A percentile compares a stretch with the other conserved stretches of the same genome.
phyloP scores from a whole-genome alignment of 2,329 filamentous ascomycete genomes.

The Bipolaris cookei region DNA sequence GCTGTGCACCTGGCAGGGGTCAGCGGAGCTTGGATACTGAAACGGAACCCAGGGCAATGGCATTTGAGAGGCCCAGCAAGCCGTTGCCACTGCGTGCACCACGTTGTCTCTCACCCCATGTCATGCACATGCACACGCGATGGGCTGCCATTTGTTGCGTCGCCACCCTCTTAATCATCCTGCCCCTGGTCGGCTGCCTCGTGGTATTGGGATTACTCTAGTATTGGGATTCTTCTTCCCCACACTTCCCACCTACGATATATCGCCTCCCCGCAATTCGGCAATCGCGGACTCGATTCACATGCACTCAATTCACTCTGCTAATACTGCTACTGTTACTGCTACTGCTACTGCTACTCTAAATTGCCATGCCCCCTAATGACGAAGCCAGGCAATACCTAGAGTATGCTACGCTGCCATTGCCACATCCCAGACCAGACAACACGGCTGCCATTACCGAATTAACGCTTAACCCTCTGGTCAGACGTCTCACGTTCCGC shows the following conservation, averaged over 20 bases:
- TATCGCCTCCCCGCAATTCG: slow-evolving; percentile 38
- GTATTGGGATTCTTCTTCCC: slow-evolving; percentile 24
- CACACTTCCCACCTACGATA: slow-evolving; percentile 31
- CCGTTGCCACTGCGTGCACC: slow-evolving; percentile 24
- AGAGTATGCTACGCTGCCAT: slow-evolving; percentile 12
- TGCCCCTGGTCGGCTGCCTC: slow-evolving; percentile 17
- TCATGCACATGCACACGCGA: background rate
- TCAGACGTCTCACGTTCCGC: slow-evolving; percentile 17
- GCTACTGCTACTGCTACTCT: too few species aligned
- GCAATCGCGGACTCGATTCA: slow-evolving; percentile 22
- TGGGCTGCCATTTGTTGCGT: slow-evolving; percentile 15
- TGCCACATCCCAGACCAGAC: slow-evolving; percentile 15
- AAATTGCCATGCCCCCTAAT: background rate
- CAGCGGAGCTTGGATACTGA: slow-evolving; percentile 40
- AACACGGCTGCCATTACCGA: slow-evolving; percentile 21
- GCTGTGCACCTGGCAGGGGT: slow-evolving; percentile 44
- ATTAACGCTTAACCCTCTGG: slow-evolving; percentile 15
- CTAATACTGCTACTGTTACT: too few species aligned
- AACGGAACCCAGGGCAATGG: slow-evolving; percentile 32
- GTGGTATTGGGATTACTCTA: slow-evolving; percentile 7
- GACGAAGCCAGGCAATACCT: background rate
- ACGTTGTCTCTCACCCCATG: slow-evolving; percentile 35
- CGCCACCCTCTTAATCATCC: slow-evolving; percentile 12
- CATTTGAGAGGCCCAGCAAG: slow-evolving; percentile 28
- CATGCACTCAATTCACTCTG: background rate